Base-by-base conservation (phyloP, 2,329 filamentous ascomycete genomes). In the Fusarium ambrosium region DNA sequence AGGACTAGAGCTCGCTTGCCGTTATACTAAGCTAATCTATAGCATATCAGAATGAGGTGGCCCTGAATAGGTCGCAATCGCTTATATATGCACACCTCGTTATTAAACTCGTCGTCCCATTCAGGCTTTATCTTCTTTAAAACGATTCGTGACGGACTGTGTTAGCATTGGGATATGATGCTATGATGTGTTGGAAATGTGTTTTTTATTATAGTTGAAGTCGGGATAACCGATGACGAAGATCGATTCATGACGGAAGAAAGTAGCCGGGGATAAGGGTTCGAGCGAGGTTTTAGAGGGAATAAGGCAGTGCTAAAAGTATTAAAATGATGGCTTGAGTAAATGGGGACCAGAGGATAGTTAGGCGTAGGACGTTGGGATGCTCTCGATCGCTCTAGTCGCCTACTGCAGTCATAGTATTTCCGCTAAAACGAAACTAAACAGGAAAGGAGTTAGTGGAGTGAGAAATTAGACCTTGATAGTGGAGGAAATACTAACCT, bases 41-140 rank as follows among this genome's bases (percentile, higher is more conserved):
- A 69, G 65, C 29, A 74, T 22, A 70, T 32, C 13, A 68, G 75
- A 22, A 76, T 59, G 14, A 68, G 32, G 18, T 18, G 48, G 16
- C 73, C 73, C 41, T 77, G 66, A 9, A 72, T 27, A n/a, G 64
- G 32, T 7, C 45, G 16, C 8, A 73, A 58, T 34, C 39, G 39
- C 20, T 63, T 20, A n/a, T 76, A 76, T 6, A 67, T 74, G 32
- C 7, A n/a, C 39, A 68, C 64, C 56, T 76, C 69, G 48, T 70
- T 74, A 27, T 70, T 58, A 29, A 76, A 76, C 53, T 74, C 75
- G 11, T 68, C 59, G n/a, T 73, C 68, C 67, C 61, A 71, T 16
- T 65, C 39, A 1, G 43, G 41, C 45, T 77, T 76, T 18, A 55
- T 56, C 29, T 64, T 66, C 62, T 77, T 75, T 9, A 77, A 39